These are phyloP conservation scores for Saussurea involucrata DNA, from an alignment of 129 eudicot genomes.

Conservation along the genomic window DNA sequence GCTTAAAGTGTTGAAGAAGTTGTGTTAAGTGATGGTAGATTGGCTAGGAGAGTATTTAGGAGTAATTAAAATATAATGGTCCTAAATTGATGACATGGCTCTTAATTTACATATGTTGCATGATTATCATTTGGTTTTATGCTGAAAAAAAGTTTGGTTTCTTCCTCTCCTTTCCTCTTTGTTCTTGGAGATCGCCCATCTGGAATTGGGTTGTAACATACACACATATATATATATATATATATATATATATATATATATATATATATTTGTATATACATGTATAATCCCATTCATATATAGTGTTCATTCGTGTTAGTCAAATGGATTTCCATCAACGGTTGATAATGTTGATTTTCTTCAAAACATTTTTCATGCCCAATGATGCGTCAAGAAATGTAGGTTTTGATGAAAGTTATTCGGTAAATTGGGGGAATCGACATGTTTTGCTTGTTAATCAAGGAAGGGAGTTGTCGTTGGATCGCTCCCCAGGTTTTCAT, in stretches of 20 bases:
- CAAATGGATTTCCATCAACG: slow-evolving; percentile 21
- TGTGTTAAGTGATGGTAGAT: no score
- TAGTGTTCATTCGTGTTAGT: not conserved
- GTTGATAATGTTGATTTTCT: not conserved
- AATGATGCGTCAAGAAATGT: not conserved
- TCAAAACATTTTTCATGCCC: slow-evolving; percentile 1
- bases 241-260: not conserved
- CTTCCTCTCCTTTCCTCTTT: no score
- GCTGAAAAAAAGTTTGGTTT: no score
- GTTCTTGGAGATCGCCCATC: no score
- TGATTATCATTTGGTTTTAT: no score
- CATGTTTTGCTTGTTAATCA: slow-evolving; percentile 20
- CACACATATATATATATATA: not conserved
- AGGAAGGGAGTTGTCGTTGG: slow-evolving; percentile 23
- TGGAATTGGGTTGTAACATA: not conserved
- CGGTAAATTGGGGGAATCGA: slow-evolving; percentile 19
- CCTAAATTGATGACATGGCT: no score
- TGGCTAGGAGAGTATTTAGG: no score
- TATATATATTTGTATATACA: not conserved
- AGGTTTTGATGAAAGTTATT: slow-evolving; percentile 25
- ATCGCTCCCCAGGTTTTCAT: slow-evolving; percentile 19
- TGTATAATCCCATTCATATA: not conserved
- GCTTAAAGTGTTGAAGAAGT: no score
- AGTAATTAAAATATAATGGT: no score
- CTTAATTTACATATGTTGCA: no score